phyloP scores from a whole-genome alignment of 148 eudicot genomes.

The Silene latifolia region DNA sequence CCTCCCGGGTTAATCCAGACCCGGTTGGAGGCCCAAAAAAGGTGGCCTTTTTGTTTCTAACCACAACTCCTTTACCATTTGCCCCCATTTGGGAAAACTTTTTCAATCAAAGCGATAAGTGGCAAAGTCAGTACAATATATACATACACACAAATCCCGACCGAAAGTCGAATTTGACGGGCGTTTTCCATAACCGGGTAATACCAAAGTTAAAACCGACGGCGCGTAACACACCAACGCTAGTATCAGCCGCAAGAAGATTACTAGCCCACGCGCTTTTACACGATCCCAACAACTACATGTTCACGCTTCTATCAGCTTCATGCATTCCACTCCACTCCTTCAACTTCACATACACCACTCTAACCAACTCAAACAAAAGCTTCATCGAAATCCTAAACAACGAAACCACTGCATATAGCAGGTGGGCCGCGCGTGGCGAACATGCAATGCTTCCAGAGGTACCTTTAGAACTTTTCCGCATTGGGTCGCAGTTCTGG shows the following conservation, averaged over 20 bases:
- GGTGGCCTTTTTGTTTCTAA: slow-evolving; percentile 77
- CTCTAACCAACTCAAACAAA: slow-evolving; percentile 28
- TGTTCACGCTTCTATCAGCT: slow-evolving; percentile 68
- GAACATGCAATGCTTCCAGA: slow-evolving; percentile 58
- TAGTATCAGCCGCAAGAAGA: slow-evolving; percentile 64
- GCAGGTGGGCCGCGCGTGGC: slow-evolving; percentile 88
- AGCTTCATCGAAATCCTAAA: slow-evolving; percentile 69
- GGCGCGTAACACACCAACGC: slow-evolving; percentile 64
- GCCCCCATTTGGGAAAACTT: slow-evolving; percentile 71
- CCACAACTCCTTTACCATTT: slow-evolving; percentile 61
- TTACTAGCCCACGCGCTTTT: slow-evolving; percentile 66
- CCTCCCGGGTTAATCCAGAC: slow-evolving; percentile 38
- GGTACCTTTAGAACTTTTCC: slow-evolving; percentile 38
- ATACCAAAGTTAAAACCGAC: slow-evolving; percentile 65
- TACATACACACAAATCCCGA: slow-evolving; percentile 43
- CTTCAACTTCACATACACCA: slow-evolving; percentile 51
- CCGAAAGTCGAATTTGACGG: slow-evolving; percentile 29
- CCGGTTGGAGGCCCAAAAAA: slow-evolving; percentile 30
- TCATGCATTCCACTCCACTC: slow-evolving; percentile 82
- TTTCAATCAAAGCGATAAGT: slow-evolving; percentile 35
- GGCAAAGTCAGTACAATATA: slow-evolving; percentile 38
- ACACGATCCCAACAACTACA: slow-evolving; percentile 58
- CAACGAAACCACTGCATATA: slow-evolving; percentile 49
- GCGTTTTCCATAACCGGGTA: slow-evolving; percentile 53
- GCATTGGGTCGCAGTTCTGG: slow-evolving; percentile 90